Base-by-base conservation (phyloP, 228 moss, liverwort and hornwort species). In the Sphagnum magellanicum region DNA sequence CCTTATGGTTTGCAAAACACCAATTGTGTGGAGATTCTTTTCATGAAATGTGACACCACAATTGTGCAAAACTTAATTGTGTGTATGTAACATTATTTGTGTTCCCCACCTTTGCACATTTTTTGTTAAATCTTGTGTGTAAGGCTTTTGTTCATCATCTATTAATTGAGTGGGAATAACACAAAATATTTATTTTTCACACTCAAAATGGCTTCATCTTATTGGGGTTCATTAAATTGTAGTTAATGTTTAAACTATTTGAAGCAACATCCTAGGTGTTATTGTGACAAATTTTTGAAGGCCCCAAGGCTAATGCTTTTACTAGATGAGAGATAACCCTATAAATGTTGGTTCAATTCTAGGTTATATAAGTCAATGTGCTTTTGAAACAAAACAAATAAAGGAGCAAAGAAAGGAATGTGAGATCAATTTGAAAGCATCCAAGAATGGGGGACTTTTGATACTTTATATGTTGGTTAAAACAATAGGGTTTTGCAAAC, bases 1-100 rank as follows among this genome's bases (percentile, higher is more conserved):
- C 69, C 60, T 61, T 67, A 53, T 51, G 72, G 50, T 68, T 86
- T 71, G 90, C 86, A 16, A 75, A 76, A 68, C 94, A 94, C 68
- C 67, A 76, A 5, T 71, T 84, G 13, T 98, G 98, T 70, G 94
- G 84, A 52, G 84, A 82, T 74, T 75, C 73, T 46, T 77, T 94
- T 13, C 13, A 66, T 61, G 88, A 92, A 73, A 80, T 94, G 32
- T 71, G 85, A 68, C 94, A 98, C 83, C 92, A 90, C 67, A 98
- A 98, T 76, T 98, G 94, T 74, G 98, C 98, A 77, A 98, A 94
- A 70, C 77, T 98, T 50, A 92, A 98, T 78, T 92, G 85, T 53
- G 69, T 94, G 98, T 98, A 80, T 87, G 91, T 75, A 67, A 8
- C 13, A 46, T 49, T 12, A 49, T 50, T 13, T 6, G 16, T 10